Evolutionary conservation across 495 filamentous ascomycete genomes (phyloP), one percentile per base, ranked within the genome.

Genomic region (Xylaria curta): DNA sequence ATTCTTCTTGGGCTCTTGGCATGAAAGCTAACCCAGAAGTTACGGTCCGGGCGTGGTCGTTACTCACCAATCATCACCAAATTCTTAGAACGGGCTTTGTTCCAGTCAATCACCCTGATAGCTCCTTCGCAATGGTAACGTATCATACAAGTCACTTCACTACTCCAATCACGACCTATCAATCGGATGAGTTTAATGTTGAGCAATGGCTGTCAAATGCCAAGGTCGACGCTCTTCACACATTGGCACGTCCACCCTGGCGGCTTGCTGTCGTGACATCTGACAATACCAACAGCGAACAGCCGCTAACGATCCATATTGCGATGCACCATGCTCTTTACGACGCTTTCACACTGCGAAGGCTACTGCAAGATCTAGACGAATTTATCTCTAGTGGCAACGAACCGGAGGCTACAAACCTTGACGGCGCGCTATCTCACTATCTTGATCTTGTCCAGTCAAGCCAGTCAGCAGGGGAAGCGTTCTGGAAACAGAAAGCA

Each of bases 31-130:
- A 36, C 38, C 40, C 71, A 17, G 51, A 58, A 0, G 63, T 33
- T 13, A 71, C 94, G 4, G 81, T 74, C 40, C 51, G 80, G 51
- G 90, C 91, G 9, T 94, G 92, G 91, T 73, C 78, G 19, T 74
- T 75, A 19, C 81, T 91, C 26, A 78, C 81, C n/a, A 72, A 75
- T 2, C 75, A 81, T 1, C 84, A 90, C 74, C 89, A 92, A 15
- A 93, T 95, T 71, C 85, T 96, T 3, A 87, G 92, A n/a, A 92
- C 91, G 12, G 87, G 89, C 13, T 91, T 96, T 66, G 72, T 87
- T 4, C 81, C 89, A 15, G 75, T 94, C 26, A 88, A 88, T 68
- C 87, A 92, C 74, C 68, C 80, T 15, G 76, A 86, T 3, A 79
- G 83, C 73, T 83, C 89, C 0, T 94, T 92, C 75, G 89, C 89